Evolutionary conservation across 2,329 filamentous ascomycete genomes (phyloP).

Genomic region (Ophiostoma perfectum): DNA sequence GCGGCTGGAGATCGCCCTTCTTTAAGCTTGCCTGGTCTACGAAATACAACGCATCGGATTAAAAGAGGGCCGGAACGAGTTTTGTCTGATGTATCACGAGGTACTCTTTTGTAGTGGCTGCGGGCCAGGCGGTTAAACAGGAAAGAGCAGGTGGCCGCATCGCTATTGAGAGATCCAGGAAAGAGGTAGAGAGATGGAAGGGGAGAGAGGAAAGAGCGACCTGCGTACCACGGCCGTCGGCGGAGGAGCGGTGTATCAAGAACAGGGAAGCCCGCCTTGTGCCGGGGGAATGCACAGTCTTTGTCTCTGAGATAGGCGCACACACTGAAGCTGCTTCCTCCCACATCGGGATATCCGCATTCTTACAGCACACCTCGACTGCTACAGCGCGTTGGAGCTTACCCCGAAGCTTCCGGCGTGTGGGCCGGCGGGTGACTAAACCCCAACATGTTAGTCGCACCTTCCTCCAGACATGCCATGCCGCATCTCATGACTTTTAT

Average conservation of each 20-base stretch:
- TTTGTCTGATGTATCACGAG: neutral
- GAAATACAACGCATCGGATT: too few relatives aligned
- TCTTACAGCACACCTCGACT: too few relatives aligned
- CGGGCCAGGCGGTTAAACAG: neutral
- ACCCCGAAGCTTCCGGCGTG: conserved; percentile 3
- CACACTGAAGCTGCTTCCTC: too few relatives aligned
- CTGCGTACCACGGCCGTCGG: neutral
- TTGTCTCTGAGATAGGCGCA: too few relatives aligned
- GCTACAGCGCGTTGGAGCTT: neutral
- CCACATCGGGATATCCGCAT: too few relatives aligned
- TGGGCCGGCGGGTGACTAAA: neutral
- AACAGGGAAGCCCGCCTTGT: neutral
- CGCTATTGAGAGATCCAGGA: too few relatives aligned
- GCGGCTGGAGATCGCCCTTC: neutral
- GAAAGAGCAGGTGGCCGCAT: neutral
- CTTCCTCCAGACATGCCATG: conserved; percentile 1
- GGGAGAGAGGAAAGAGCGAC: neutral
- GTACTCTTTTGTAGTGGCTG: neutral
- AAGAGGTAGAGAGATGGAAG: neutral
- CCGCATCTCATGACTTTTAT: neutral
- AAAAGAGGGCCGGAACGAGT: too few relatives aligned
- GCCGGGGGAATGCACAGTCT: too few relatives aligned
- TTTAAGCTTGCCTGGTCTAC: neutral
- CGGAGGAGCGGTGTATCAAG: conserved; percentile 7
- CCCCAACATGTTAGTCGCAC: neutral